phyloP scores from a whole-genome alignment of 129 eudicot species.

The Flaveria bidentis region DNA sequence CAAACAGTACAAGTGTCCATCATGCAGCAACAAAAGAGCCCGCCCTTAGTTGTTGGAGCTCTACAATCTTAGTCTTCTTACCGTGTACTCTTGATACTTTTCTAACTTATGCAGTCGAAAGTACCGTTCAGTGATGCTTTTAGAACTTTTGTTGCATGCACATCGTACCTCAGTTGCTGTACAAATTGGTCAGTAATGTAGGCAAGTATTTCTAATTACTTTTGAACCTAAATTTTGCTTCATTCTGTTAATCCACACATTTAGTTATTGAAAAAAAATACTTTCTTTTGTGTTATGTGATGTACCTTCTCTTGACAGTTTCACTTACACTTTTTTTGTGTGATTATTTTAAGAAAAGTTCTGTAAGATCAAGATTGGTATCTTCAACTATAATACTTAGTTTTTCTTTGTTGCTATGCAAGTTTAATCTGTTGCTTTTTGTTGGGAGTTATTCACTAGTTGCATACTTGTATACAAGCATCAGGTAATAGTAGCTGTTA shows the following conservation, averaged over 20 bases:
- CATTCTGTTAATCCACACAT: background rate
- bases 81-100: background rate
- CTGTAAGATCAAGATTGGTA: too few species aligned
- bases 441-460: too few species aligned
- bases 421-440: too few species aligned
- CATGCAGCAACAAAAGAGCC: conserved; percentile 14
- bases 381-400: too few species aligned
- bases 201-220: background rate
- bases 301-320: too few species aligned
- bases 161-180: background rate
- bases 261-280: background rate
- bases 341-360: too few species aligned
- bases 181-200: background rate
- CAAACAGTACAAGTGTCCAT: conserved; percentile 9
- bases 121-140: background rate
- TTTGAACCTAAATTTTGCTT: background rate
- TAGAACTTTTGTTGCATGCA: background rate
- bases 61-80: background rate
- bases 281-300: too few species aligned
- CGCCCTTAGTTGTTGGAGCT: background rate
- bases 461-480: too few species aligned
- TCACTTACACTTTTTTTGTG: too few species aligned
- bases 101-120: background rate
- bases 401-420: too few species aligned
- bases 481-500: too few species aligned